Percentiles rank a stretch among this genome's conserved stretches.
Conservation (phyloP, 345 rosid genomes). For the Cochlearia excelsa region DNA sequence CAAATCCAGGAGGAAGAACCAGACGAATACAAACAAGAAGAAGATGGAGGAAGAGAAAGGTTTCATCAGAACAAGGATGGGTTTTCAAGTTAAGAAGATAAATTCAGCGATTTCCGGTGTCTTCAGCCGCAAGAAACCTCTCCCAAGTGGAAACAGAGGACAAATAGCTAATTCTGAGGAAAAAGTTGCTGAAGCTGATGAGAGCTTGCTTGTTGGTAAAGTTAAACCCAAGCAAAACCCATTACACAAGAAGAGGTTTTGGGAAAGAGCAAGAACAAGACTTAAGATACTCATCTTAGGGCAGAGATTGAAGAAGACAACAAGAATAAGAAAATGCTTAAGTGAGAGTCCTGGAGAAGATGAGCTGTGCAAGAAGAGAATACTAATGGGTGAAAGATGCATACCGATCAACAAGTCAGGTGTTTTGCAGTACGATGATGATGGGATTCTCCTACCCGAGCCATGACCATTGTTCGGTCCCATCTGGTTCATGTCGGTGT, state of each 20-base stretch:
- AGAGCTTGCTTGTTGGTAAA: constrained; percentile 6
- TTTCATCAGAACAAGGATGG: not conserved
- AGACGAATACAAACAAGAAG: too few relatives aligned
- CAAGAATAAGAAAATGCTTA: constrained; percentile 14
- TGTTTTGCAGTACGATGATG: constrained; percentile 42
- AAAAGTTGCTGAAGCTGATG: not conserved
- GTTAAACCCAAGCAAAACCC: not conserved
- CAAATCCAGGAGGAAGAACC: too few relatives aligned
- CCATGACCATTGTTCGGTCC: constrained; percentile 12
- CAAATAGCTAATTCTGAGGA: too few relatives aligned
- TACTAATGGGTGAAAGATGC: constrained; percentile 65
- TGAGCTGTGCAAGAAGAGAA: constrained; percentile 72
- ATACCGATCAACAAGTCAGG: constrained; percentile 48
- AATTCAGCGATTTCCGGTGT: constrained; percentile 32
- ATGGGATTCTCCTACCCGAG: constrained; percentile 50
- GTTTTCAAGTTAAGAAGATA: constrained; percentile 29
- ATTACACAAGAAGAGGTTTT: constrained; percentile 8
- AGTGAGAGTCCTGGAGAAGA: not conserved
- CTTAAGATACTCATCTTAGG: constrained; percentile 29
- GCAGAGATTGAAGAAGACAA: constrained; percentile 32
- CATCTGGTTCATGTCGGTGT: not conserved
- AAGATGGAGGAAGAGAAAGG: constrained; percentile 16
- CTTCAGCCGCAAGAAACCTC: constrained; percentile 31
- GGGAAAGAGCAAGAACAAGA: constrained; percentile 15
- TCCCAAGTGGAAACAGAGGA: too few relatives aligned